Conservation (phyloP, 2,329 filamentous ascomycete species). For the Phyllosticta paracitricarpa region DNA sequence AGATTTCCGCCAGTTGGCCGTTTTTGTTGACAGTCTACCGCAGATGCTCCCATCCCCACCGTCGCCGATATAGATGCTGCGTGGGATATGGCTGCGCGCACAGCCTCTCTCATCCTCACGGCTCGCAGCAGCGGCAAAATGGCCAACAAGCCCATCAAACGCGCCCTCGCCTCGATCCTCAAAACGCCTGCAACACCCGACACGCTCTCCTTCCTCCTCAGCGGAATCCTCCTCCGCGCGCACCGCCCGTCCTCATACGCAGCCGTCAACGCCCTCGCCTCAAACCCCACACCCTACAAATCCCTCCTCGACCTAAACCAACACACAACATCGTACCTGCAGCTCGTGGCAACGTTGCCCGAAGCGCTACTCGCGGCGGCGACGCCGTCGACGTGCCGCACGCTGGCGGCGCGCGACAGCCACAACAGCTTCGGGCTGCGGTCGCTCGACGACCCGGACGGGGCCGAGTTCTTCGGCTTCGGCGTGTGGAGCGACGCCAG, state of each 20-base stretch:
- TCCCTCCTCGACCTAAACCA: conserved; percentile 29
- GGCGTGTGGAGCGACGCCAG: conserved; percentile 37
- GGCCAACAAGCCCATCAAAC: conserved; percentile 14
- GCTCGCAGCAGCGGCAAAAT: conserved; percentile 23
- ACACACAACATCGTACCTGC: conserved; percentile 32
- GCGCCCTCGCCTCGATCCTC: background rate
- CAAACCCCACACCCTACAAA: conserved; percentile 32
- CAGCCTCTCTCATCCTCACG: background rate
- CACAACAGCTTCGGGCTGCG: conserved; percentile 41
- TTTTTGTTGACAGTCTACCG: conserved; percentile 17
- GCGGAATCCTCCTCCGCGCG: conserved; percentile 27
- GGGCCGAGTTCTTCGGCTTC: conserved; percentile 40
- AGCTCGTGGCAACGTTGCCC: conserved; percentile 33
- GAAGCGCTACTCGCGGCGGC: conserved; percentile 22
- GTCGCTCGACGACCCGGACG: conserved; percentile 31
- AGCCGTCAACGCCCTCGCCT: conserved; percentile 27
- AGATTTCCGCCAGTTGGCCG: conserved; percentile 8
- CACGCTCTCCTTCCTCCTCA: conserved; percentile 33
- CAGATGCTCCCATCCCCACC: conserved; percentile 3
- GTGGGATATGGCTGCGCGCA: background rate
- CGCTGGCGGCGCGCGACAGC: conserved; percentile 30
- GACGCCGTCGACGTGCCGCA: conserved; percentile 25
- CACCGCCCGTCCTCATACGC: conserved; percentile 22
- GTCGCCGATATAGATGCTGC: conserved; percentile 1
- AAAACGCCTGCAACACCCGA: conserved; percentile 22